Evolutionary conservation across 192 early-diverging fungal species (phyloP).

Genomic region (Coemansia sp.): DNA sequence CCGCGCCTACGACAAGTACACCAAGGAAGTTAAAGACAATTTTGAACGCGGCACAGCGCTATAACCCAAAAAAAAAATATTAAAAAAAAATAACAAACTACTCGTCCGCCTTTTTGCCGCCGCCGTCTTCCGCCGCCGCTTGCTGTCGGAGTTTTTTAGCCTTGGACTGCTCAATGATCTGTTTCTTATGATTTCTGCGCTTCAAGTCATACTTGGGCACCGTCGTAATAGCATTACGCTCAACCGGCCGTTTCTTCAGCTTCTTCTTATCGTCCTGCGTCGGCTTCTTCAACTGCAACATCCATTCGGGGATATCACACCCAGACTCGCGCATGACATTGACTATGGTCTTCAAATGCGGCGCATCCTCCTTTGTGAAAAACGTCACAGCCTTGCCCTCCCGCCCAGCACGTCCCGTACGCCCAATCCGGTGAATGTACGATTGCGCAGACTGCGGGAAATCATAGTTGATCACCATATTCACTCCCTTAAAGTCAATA

Average conservation of each 20-base stretch:
- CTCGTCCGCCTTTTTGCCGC: background rate
- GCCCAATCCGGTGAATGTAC: slow-evolving; percentile 98
- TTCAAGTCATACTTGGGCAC: slow-evolving; percentile 75
- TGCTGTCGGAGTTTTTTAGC: slow-evolving; percentile 39
- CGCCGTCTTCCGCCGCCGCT: background rate
- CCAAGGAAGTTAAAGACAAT: slow-evolving; percentile 88
- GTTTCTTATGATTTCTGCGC: slow-evolving; percentile 65
- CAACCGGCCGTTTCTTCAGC: slow-evolving; percentile 71
- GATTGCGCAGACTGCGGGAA: slow-evolving; percentile 90
- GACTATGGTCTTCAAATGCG: slow-evolving; percentile 89
- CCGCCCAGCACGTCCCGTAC: slow-evolving; percentile 97
- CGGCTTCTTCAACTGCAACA: slow-evolving; percentile 82
- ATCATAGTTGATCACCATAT: slow-evolving; percentile 98
- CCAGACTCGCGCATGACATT: slow-evolving; percentile 97
- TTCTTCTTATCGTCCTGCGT: slow-evolving; percentile 66
- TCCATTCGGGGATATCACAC: slow-evolving; percentile 98
- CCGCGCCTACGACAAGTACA: slow-evolving; percentile 94
- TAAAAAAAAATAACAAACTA: background rate
- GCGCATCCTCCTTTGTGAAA: slow-evolving; percentile 92
- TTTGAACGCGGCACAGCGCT: slow-evolving; percentile 86
- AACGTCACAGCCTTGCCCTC: slow-evolving; percentile 90
- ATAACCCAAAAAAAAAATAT: slow-evolving; percentile 17
- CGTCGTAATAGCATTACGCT: slow-evolving; percentile 77
- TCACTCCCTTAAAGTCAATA: slow-evolving; percentile 98
- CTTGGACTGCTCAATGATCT: slow-evolving; percentile 53